A percentile compares a stretch with the other conserved stretches of the same genome.
Evolutionary conservation across 768 basidiomycete genomes (phyloP).

Genomic region (Amyloporia xantha): DNA sequence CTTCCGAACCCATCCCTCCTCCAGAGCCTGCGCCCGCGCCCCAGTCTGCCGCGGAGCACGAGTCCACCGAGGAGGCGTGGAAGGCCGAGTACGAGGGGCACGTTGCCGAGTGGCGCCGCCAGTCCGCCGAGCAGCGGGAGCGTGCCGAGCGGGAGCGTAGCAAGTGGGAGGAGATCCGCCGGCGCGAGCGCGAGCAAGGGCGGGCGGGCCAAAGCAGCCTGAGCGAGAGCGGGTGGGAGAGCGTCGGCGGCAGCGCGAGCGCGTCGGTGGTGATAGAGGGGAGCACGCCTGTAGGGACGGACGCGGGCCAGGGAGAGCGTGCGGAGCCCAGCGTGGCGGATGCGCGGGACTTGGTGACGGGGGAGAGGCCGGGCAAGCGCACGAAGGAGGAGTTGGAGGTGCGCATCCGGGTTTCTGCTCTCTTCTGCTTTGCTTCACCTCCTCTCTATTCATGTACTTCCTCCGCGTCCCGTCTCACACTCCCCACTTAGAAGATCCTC

Average conservation of each 20-base stretch:
- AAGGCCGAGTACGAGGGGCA: conserved; percentile 65
- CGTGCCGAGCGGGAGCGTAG: conserved; percentile 71
- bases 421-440: conserved; percentile 6
- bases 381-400: conserved; percentile 22
- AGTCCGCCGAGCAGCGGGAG: conserved; percentile 63
- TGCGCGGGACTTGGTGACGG: conserved; percentile 32
- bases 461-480: no score
- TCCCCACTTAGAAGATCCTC: conserved; percentile 4
- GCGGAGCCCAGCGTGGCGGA: conserved; percentile 33
- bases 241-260: conserved; percentile 21
- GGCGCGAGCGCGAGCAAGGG: conserved; percentile 34
- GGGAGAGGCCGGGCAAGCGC: conserved; percentile 25
- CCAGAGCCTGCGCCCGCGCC: conserved; percentile 7
- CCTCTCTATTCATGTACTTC: no score
- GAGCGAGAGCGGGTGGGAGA: conserved; percentile 29
- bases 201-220: no score
- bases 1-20: conserved; percentile 3
- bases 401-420: no score
- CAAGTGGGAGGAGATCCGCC: conserved; percentile 64
- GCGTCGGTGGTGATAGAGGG: conserved; percentile 14
- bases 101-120: conserved; percentile 62
- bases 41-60: conserved; percentile 10
- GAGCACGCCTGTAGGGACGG: conserved; percentile 6
- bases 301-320: not conserved
- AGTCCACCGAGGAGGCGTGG: conserved; percentile 42